Evolutionary conservation across 495 filamentous ascomycete species (phyloP).

Genomic region (Oidiodendron maius): DNA sequence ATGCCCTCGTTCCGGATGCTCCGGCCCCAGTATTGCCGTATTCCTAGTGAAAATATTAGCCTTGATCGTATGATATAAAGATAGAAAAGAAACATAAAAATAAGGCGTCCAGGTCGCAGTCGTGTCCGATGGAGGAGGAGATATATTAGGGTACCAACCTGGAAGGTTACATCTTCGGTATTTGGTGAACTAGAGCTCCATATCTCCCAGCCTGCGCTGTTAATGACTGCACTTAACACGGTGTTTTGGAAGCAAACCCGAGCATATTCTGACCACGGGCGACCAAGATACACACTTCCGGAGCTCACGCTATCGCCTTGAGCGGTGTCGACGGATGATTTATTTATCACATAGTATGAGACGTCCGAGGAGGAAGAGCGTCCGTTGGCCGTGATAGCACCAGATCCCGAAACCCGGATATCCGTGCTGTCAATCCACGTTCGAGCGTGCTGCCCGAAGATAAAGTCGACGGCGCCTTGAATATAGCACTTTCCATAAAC

Average conservation of each 20-base stretch:
- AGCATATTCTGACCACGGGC: conserved; percentile 59
- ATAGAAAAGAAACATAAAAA: too few relatives aligned
- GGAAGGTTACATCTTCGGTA: conserved; percentile 49
- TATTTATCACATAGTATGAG: conserved; percentile 60
- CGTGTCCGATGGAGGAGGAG: too few relatives aligned
- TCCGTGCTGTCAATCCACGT: conserved; percentile 58
- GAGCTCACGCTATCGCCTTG: conserved; percentile 25
- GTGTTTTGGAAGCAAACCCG: conserved; percentile 58
- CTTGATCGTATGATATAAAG: too few relatives aligned
- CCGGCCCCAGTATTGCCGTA: conserved; percentile 55
- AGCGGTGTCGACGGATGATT: conserved; percentile 29
- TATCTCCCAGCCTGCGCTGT: conserved; percentile 52
- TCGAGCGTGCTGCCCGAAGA: conserved; percentile 50
- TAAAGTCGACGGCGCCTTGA: conserved; percentile 45
- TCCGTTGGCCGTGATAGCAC: conserved; percentile 58
- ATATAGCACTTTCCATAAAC: conserved; percentile 42
- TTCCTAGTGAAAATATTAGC: too few relatives aligned
- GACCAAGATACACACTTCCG: conserved; percentile 55
- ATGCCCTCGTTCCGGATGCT: conserved; percentile 50
- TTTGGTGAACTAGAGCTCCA: conserved; percentile 45
- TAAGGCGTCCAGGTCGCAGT: too few relatives aligned
- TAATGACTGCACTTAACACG: conserved; percentile 48
- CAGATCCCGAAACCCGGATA: conserved; percentile 46
- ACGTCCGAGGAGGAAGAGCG: conserved; percentile 40
- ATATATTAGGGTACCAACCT: too few relatives aligned